These are phyloP conservation scores for Tetradesmus obliquus DNA, from an alignment of 139 green algal species.

Conservation along the genomic window DNA sequence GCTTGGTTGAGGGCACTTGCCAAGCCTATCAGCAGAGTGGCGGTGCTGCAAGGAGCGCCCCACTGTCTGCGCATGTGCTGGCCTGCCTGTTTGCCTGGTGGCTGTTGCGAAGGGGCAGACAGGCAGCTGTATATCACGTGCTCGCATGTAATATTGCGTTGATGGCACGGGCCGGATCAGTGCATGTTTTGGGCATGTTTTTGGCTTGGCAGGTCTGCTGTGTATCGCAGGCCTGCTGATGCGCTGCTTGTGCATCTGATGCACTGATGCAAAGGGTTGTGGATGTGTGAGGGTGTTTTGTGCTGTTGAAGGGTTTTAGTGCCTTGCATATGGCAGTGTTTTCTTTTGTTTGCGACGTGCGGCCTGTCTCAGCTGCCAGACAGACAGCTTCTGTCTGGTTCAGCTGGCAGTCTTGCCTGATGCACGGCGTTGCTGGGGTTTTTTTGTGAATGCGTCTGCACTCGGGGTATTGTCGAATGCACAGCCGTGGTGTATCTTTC, in stretches of 20 bases:
- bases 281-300: too few relatives aligned
- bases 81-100: background rate
- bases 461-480: background rate
- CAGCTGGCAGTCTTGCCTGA: background rate
- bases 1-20: background rate
- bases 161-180: background rate
- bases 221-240: background rate
- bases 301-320: too few relatives aligned
- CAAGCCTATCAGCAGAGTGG: background rate
- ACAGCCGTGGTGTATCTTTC: background rate
- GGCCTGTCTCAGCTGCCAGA: too few relatives aligned
- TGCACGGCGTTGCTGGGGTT: background rate
- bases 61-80: background rate
- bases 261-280: too few relatives aligned
- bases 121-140: background rate
- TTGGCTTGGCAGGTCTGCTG: background rate
- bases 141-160: too few relatives aligned
- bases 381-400: background rate
- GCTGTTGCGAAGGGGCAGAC: background rate
- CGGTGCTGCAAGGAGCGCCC: background rate
- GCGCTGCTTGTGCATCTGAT: background rate
- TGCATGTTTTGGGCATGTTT: constrained; percentile 5
- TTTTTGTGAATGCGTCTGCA: background rate
- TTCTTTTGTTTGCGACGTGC: too few relatives aligned
- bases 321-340: too few relatives aligned